Percentiles rank a stretch among this genome's conserved stretches.
These are phyloP conservation scores for Logfia minima DNA, from an alignment of 129 eudicot genomes.

Conservation along the genomic window DNA sequence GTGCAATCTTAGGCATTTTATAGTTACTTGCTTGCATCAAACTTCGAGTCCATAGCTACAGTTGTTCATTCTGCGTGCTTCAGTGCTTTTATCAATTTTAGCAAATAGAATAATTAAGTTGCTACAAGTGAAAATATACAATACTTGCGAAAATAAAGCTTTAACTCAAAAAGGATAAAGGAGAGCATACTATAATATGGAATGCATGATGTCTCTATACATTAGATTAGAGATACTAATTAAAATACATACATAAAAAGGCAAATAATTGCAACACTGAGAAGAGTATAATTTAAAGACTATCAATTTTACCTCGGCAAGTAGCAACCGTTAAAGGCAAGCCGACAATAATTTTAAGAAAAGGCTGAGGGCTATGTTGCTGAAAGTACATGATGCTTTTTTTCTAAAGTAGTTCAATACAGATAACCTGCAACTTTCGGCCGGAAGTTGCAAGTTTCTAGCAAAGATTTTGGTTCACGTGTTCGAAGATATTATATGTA, in stretches of 20 bases:
- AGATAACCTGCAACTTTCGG: too few relatives aligned
- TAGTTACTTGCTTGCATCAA: neutral
- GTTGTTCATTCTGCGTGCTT: neutral
- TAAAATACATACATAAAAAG: neutral
- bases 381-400: constrained; percentile 96
- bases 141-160: neutral
- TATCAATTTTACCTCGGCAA: constrained; percentile 70
- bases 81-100: neutral
- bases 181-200: neutral
- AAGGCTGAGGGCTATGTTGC: constrained; percentile 71
- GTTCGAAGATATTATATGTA: too few relatives aligned
- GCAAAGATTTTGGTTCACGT: too few relatives aligned
- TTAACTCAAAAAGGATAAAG: neutral
- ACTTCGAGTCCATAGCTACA: neutral
- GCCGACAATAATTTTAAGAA: constrained; percentile 88
- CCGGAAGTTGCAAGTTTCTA: too few relatives aligned
- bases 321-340: constrained; percentile 92
- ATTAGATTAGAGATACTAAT: neutral
- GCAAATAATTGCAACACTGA: constrained; percentile 12
- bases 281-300: neutral
- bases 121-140: neutral
- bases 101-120: neutral
- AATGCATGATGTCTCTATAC: constrained; percentile 7
- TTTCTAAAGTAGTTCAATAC: constrained; percentile 77
- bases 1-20: neutral